Evolutionary conservation across 2,329 filamentous ascomycete genomes (phyloP).

Genomic region (Penicillium hesseltinei): DNA sequence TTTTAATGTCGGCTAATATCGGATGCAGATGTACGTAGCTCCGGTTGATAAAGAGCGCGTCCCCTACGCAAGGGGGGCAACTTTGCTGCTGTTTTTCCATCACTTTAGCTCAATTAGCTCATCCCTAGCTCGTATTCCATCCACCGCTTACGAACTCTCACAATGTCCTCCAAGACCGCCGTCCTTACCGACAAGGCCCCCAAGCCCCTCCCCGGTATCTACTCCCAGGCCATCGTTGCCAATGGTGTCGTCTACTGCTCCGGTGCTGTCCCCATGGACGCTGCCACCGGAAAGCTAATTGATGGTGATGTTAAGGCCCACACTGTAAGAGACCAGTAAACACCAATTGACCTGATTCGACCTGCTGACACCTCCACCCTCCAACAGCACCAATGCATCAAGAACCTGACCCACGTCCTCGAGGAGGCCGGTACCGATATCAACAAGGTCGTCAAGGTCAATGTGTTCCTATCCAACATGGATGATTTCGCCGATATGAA

Average conservation of each 20-base stretch:
- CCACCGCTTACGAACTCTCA: not conserved
- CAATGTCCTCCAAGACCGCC: constrained; percentile 39
- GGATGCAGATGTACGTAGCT: not conserved
- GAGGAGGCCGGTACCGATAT: constrained; percentile 59
- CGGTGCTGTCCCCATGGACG: constrained; percentile 60
- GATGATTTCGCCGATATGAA: constrained; percentile 75
- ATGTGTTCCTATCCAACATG: constrained; percentile 66
- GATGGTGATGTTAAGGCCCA: constrained; percentile 57
- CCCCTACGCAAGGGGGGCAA: not conserved
- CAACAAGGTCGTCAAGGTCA: constrained; percentile 64
- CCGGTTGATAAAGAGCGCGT: not conserved
- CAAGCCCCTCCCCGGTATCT: constrained; percentile 53
- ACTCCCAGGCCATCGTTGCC: constrained; percentile 60
- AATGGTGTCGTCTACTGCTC: constrained; percentile 71
- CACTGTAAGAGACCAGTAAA: constrained; percentile 42
- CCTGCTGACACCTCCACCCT: not conserved
- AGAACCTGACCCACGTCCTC: constrained; percentile 60
- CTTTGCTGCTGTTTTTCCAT: not conserved
- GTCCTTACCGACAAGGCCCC: constrained; percentile 52
- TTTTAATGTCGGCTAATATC: not conserved
- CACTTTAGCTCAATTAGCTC: not conserved
- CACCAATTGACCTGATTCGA: not conserved
- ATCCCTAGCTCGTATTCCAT: not conserved
- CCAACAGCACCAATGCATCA: constrained; percentile 53
- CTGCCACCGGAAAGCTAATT: constrained; percentile 53